A percentile compares a stretch with the other conserved stretches of the same genome.
phyloP scores from a whole-genome alignment of 805 yeast genomes.

The Maudiozyma saulgeensis region DNA sequence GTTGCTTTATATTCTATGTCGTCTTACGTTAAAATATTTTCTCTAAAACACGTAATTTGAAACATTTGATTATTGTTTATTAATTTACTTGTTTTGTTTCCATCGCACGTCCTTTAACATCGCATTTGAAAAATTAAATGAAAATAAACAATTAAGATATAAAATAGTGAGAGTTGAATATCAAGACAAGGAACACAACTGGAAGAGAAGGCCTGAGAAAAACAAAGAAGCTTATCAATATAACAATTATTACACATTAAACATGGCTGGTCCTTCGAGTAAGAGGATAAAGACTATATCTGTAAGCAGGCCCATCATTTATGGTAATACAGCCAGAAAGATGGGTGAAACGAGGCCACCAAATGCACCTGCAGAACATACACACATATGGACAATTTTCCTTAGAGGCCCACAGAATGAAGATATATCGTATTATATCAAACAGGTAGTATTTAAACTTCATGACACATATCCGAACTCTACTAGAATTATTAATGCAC shows the following conservation, averaged over 20 bases:
- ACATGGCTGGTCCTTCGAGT: constrained; percentile 19
- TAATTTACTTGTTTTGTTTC: no score
- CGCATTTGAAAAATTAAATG: no score
- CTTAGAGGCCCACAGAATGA: constrained; percentile 70
- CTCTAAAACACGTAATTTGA: not conserved
- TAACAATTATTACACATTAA: not conserved
- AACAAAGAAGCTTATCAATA: no score
- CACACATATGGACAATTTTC: constrained; percentile 93
- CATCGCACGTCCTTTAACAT: no score
- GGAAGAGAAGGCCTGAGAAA: no score
- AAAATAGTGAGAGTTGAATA: not conserved
- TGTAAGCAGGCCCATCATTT: constrained; percentile 66
- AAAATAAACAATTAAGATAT: not conserved
- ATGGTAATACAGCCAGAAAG: constrained; percentile 74
- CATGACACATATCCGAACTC: constrained; percentile 91
- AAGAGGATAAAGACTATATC: constrained; percentile 44
- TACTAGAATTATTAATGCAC: constrained; percentile 74
- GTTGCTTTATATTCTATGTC: no score
- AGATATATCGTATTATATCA: constrained; percentile 72
- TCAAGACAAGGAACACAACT: no score
- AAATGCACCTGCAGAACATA: constrained; percentile 76
- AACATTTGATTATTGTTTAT: no score
- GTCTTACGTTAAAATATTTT: not conserved
- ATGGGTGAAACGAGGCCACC: constrained; percentile 46
- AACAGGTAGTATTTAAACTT: constrained; percentile 84